These are phyloP conservation scores for Neofusicoccum kwambonambiense DNA, from an alignment of 2,329 filamentous ascomycete genomes.

Conservation along the genomic window DNA sequence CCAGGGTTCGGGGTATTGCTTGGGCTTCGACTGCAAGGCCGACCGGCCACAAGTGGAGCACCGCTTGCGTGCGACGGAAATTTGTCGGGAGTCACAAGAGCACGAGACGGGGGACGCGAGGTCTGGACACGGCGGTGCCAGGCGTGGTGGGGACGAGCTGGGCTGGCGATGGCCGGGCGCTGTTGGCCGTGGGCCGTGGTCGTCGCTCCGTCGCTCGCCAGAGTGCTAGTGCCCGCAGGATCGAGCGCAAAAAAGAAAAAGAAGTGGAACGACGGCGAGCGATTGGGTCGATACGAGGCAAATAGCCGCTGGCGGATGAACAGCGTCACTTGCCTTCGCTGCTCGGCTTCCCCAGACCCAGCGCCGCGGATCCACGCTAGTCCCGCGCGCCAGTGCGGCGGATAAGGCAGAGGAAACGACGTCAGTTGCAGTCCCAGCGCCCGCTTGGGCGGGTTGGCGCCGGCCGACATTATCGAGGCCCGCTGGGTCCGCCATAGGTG, in stretches of 20 bases:
- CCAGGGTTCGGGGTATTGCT: background rate
- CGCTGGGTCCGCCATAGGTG: background rate
- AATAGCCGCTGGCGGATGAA: background rate
- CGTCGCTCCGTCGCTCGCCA: background rate
- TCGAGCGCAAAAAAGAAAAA: background rate
- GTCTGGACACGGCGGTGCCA: background rate
- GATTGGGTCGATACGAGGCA: constrained; percentile 3
- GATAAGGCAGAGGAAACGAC: constrained; percentile 4
- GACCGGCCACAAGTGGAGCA: background rate
- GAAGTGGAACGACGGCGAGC: background rate
- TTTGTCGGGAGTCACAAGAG: background rate
- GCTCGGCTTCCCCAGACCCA: constrained; percentile 13
- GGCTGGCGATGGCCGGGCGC: background rate
- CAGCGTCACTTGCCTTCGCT: background rate
- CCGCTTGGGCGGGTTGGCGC: background rate
- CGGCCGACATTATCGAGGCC: background rate
- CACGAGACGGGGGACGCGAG: background rate
- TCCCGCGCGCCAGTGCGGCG: constrained; percentile 10
- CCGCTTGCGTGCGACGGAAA: background rate
- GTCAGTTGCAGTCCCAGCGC: background rate
- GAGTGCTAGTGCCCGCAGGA: background rate
- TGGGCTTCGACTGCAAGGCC: background rate
- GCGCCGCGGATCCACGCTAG: background rate
- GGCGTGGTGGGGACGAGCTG: background rate
- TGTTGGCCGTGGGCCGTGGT: background rate